These are phyloP conservation scores for Xylaria longipes DNA, from an alignment of 495 filamentous ascomycete genomes.

Conservation along the genomic window DNA sequence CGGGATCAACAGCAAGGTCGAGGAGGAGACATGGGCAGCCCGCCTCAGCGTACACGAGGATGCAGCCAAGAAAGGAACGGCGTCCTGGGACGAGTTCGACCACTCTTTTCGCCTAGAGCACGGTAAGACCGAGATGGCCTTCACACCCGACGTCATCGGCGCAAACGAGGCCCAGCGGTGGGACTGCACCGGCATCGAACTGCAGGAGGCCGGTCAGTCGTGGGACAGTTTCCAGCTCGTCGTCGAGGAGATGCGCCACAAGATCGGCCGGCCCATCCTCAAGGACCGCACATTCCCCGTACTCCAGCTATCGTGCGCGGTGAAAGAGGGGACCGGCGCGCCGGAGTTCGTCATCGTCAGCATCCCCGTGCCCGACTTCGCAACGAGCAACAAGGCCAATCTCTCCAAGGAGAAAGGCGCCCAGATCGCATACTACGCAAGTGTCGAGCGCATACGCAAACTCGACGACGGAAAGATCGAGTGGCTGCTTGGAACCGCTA, in stretches of 20 bases:
- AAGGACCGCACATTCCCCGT: constrained; percentile 63
- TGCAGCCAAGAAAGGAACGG: constrained; percentile 59
- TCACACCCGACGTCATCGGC: constrained; percentile 71
- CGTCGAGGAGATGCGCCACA: constrained; percentile 58
- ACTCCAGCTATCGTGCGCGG: constrained; percentile 50
- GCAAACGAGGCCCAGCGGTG: constrained; percentile 61
- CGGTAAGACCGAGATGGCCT: constrained; percentile 70
- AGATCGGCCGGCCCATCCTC: constrained; percentile 54
- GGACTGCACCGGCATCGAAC: constrained; percentile 52
- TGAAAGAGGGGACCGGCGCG: constrained; percentile 13
- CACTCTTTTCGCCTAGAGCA: constrained; percentile 65
- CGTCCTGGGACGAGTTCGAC: constrained; percentile 70
- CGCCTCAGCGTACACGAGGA: constrained; percentile 69
- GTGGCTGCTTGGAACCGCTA: constrained; percentile 76
- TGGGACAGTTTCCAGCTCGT: constrained; percentile 61
- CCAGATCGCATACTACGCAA: constrained; percentile 63
- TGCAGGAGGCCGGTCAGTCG: constrained; percentile 40
- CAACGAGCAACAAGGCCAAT: constrained; percentile 40
- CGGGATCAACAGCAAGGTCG: constrained; percentile 21
- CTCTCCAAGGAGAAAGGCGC: constrained; percentile 48
- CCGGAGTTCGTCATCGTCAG: constrained; percentile 60
- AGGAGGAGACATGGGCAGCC: constrained; percentile 71
- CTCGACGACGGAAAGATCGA: constrained; percentile 49
- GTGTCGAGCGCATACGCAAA: constrained; percentile 64
- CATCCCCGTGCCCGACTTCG: constrained; percentile 56